Conservation (phyloP, 23 red algal species). For the Gracilaria vermiculophylla region DNA sequence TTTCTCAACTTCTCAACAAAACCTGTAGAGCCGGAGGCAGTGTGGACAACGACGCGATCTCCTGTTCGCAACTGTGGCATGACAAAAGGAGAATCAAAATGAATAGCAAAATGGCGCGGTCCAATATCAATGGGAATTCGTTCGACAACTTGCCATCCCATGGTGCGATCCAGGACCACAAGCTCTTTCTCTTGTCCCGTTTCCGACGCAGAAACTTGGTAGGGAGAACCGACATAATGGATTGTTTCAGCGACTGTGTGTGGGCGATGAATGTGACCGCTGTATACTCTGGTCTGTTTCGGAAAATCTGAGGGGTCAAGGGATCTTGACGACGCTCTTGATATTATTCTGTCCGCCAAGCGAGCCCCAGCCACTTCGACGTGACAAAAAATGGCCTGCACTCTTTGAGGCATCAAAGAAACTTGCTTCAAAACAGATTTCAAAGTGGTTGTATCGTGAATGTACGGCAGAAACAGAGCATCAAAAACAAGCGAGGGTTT, state of each 20-base stretch:
- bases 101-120: constrained; percentile 61
- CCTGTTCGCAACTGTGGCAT: constrained; percentile 25
- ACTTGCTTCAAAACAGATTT: constrained; percentile 35
- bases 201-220: constrained; percentile 77
- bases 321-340: not conserved
- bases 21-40: not conserved
- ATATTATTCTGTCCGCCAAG: constrained; percentile 42
- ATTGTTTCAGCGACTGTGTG: constrained; percentile 51
- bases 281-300: constrained; percentile 45
- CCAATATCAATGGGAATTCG: constrained; percentile 72
- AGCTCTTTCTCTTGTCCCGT: constrained; percentile 76
- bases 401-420: not conserved
- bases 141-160: constrained; percentile 59
- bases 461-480: constrained; percentile 81
- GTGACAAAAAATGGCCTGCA: constrained; percentile 84
- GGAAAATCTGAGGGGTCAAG: constrained; percentile 68
- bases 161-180: constrained; percentile 39
- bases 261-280: constrained; percentile 81
- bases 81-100: not conserved
- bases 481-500: constrained; percentile 52
- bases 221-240: constrained; percentile 73
- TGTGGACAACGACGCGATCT: constrained; percentile 7
- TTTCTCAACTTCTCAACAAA: constrained; percentile 19
- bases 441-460: constrained; percentile 28
- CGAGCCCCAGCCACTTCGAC: constrained; percentile 72